phyloP scores from a whole-genome alignment of 306 rosid genomes.

The Rosa persica region DNA sequence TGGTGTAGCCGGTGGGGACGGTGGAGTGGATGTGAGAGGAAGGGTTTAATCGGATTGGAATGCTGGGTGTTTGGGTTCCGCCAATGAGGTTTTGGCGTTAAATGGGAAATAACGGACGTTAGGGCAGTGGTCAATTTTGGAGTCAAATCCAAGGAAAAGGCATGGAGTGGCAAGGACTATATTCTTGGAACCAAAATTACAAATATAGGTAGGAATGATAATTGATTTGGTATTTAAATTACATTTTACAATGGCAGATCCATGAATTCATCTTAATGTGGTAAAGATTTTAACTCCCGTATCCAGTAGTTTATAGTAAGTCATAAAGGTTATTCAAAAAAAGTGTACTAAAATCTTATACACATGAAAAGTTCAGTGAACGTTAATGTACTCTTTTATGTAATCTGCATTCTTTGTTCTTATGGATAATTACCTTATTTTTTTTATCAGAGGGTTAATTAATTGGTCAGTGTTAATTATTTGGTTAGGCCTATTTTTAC shows the following conservation, averaged over 20 bases:
- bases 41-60: slow-evolving; percentile 24
- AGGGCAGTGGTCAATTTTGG: slow-evolving; percentile 18
- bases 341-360: too few species aligned
- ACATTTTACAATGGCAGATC: not conserved
- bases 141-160: slow-evolving; percentile 19
- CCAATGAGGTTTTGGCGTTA: slow-evolving; percentile 8
- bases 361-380: too few species aligned
- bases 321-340: not conserved
- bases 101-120: not conserved
- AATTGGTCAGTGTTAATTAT: too few species aligned
- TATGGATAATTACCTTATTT: too few species aligned
- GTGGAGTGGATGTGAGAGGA: slow-evolving; percentile 25
- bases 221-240: not conserved
- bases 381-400: too few species aligned
- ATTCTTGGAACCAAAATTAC: not conserved
- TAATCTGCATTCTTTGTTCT: too few species aligned
- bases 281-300: not conserved
- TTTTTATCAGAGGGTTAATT: too few species aligned
- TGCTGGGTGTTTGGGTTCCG: slow-evolving; percentile 20
- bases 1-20: slow-evolving; percentile 39
- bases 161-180: not conserved
- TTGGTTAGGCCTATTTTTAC: too few species aligned
- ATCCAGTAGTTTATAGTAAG: not conserved
- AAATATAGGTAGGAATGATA: not conserved
- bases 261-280: not conserved